Percentiles rank a stretch among this genome's conserved stretches.
phyloP scores from a whole-genome alignment of 805 yeast genomes.

The Priceomyces carsonii region DNA sequence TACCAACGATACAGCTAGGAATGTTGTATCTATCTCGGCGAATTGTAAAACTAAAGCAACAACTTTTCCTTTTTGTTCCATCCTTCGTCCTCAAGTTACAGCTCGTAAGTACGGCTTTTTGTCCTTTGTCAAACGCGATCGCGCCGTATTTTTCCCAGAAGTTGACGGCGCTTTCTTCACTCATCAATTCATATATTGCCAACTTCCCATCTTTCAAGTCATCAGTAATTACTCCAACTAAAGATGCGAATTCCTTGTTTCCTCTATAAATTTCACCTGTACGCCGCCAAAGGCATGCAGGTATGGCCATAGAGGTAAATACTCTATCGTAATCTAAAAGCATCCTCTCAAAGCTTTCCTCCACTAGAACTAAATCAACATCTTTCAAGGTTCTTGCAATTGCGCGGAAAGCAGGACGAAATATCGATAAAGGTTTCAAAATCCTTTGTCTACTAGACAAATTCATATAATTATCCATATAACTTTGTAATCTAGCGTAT shows the following conservation, averaged over 20 bases:
- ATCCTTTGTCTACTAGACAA: conserved; percentile 80
- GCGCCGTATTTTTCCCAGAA: conserved; percentile 98
- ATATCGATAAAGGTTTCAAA: conserved; percentile 77
- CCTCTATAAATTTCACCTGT: conserved; percentile 96
- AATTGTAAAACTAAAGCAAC: conserved; percentile 93
- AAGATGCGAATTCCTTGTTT: conserved; percentile 91
- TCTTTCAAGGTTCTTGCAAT: conserved; percentile 88
- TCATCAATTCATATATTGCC: conserved; percentile 91
- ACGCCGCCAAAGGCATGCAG: conserved; percentile 96
- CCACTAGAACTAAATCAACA: conserved; percentile 87
- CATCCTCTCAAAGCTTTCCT: conserved; percentile 93
- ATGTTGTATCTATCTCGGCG: conserved; percentile 90
- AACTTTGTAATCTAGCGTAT: conserved; percentile 82
- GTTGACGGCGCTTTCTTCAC: conserved; percentile 93
- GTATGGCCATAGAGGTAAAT: conserved; percentile 95
- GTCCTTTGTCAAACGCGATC: conserved; percentile 93
- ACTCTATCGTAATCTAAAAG: conserved; percentile 90
- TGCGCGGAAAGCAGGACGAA: conserved; percentile 91
- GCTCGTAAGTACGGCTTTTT: conserved; percentile 90
- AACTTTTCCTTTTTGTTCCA: conserved; percentile 75
- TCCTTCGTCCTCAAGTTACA: conserved; percentile 84
- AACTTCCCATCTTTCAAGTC: conserved; percentile 89
- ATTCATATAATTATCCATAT: conserved; percentile 93
- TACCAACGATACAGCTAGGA: conserved; percentile 95
- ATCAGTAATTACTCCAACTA: conserved; percentile 87